Percentiles rank a stretch among this genome's conserved stretches.
Evolutionary conservation across 257 asterid species (phyloP).

Genomic region (Fraxinus excelsior): DNA sequence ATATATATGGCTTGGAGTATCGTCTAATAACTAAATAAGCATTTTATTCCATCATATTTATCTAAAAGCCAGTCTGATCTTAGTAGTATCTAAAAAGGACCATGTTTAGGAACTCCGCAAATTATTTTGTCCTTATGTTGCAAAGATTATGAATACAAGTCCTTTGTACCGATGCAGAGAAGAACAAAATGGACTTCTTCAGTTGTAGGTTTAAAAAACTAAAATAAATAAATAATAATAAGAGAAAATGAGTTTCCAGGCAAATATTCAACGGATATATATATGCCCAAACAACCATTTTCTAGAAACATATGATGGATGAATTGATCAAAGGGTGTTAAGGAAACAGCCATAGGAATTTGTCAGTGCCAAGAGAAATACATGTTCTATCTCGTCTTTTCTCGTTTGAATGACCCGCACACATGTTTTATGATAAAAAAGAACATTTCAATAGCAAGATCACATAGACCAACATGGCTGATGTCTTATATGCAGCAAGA

Average conservation of each 20-base stretch:
- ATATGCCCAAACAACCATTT: background rate
- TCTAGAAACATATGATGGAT: background rate
- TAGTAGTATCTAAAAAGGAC: background rate
- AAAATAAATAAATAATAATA: background rate
- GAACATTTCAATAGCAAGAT: background rate
- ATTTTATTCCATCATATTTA: background rate
- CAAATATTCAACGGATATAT: background rate
- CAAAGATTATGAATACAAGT: no score
- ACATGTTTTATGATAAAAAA: background rate
- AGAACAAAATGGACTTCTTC: background rate
- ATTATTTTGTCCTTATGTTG: background rate
- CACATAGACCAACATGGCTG: slow-evolving; percentile 3
- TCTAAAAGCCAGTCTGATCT: background rate
- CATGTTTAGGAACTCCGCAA: background rate
- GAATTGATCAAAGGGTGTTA: background rate
- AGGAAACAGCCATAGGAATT: background rate
- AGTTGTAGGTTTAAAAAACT: background rate
- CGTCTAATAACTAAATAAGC: background rate
- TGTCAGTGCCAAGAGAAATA: slow-evolving; percentile 1
- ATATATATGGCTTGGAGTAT: background rate
- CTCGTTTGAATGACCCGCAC: background rate
- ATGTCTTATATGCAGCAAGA: background rate
- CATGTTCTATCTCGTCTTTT: background rate
- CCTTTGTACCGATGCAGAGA: background rate
- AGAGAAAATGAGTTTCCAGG: background rate